Conservation (phyloP, 768 basidiomycete species). For the Leccinellum albellum region DNA sequence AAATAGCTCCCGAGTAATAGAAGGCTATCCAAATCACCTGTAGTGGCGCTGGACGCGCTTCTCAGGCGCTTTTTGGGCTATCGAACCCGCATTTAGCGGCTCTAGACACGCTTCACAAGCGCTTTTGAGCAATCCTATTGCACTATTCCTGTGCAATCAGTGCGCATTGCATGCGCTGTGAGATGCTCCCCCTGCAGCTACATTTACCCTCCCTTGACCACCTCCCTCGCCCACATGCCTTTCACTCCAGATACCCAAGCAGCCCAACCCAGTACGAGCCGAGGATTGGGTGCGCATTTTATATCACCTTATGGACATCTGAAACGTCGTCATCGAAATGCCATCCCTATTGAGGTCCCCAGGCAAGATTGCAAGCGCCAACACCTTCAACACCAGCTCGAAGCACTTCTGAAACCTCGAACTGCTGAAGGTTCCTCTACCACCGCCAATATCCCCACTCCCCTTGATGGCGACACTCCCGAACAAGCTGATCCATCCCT, state of each 20-base stretch:
- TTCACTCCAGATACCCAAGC: background rate
- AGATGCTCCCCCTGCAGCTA: background rate
- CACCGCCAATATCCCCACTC: background rate
- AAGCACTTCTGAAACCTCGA: background rate
- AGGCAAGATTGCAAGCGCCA: background rate
- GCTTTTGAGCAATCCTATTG: no score
- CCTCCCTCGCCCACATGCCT: background rate
- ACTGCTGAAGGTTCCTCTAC: no score
- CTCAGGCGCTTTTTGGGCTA: background rate
- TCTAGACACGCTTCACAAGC: no score
- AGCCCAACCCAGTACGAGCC: background rate
- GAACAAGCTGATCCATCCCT: background rate
- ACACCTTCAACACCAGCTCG: background rate
- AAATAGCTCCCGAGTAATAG: background rate
- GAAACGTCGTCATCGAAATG: background rate
- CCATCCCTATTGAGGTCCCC: background rate
- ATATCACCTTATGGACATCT: background rate
- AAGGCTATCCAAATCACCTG: background rate
- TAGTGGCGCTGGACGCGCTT: background rate
- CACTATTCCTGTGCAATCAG: no score
- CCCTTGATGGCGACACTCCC: background rate
- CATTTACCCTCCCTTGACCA: no score
- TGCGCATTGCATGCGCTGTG: background rate
- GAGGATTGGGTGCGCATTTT: background rate
- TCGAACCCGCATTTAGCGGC: no score